Conservation (phyloP, 2,329 filamentous ascomycete genomes). For the Calonectria ilicicola region DNA sequence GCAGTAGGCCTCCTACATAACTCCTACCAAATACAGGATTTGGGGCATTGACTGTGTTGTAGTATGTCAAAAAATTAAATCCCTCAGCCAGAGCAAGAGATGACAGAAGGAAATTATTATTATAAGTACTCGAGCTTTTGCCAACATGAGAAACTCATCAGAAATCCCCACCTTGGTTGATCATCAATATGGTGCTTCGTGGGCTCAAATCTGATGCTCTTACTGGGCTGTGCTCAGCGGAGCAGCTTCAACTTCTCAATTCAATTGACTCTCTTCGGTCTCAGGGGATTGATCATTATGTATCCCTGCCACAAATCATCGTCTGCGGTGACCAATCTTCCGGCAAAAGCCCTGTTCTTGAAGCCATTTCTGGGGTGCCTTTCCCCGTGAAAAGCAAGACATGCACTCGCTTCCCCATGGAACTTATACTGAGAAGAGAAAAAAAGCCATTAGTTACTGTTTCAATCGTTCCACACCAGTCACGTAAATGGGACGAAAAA, state of each 20-base stretch:
- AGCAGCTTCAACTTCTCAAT: not conserved
- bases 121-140: not conserved
- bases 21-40: too few species aligned
- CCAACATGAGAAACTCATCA: not conserved
- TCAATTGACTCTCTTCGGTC: conserved; percentile 42
- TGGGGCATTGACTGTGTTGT: not conserved
- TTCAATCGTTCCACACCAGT: conserved; percentile 46
- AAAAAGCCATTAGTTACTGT: conserved; percentile 47
- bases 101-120: not conserved
- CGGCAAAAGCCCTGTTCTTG: conserved; percentile 74
- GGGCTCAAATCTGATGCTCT: not conserved
- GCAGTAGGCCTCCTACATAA: not conserved
- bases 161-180: not conserved
- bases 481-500: conserved; percentile 40
- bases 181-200: not conserved
- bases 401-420: conserved; percentile 73
- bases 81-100: too few species aligned
- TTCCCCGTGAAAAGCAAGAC: conserved; percentile 70
- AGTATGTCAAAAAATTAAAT: not conserved
- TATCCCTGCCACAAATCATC: conserved; percentile 59
- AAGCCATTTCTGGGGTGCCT: conserved; percentile 71
- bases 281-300: conserved; percentile 50
- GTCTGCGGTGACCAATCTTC: conserved; percentile 72
- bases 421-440: conserved; percentile 64
- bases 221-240: not conserved